Percentiles rank a stretch among this genome's conserved stretches.
Evolutionary conservation across 192 early-diverging fungal species (phyloP).

Genomic region (Spinellus fusiger): DNA sequence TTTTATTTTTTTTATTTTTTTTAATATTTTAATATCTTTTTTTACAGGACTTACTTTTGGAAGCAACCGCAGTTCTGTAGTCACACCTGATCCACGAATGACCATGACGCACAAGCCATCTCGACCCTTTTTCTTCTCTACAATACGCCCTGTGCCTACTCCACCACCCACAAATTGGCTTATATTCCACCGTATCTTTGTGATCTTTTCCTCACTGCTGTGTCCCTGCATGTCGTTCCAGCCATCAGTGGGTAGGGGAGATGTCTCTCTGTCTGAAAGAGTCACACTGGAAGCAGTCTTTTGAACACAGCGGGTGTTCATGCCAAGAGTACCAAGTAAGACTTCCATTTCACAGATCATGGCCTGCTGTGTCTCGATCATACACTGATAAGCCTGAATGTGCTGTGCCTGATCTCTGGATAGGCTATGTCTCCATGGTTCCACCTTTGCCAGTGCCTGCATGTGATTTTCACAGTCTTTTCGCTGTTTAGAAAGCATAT

Average conservation of each 20-base stretch:
- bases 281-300: too few species aligned
- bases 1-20: background rate
- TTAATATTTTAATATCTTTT: background rate
- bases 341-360: too few species aligned
- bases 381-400: too few species aligned
- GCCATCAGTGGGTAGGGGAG: background rate
- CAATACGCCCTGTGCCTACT: background rate
- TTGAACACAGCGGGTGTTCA: too few species aligned
- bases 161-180: background rate
- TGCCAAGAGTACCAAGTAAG: too few species aligned
- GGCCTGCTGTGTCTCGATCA: too few species aligned
- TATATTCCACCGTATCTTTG: background rate
- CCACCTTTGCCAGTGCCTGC: background rate
- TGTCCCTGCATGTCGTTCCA: background rate
- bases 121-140: background rate
- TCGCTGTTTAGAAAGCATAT: background rate
- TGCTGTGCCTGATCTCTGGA: too few species aligned
- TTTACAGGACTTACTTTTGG: background rate
- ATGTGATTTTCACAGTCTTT: background rate
- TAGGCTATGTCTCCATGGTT: background rate
- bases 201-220: background rate
- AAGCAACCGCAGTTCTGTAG: slow-evolving; percentile 2
- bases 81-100: slow-evolving; percentile 5
- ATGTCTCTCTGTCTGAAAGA: too few species aligned
- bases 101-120: slow-evolving; percentile 2